phyloP scores from a whole-genome alignment of 352 stramenopile genomes.

The Phytophthora palmivora region DNA sequence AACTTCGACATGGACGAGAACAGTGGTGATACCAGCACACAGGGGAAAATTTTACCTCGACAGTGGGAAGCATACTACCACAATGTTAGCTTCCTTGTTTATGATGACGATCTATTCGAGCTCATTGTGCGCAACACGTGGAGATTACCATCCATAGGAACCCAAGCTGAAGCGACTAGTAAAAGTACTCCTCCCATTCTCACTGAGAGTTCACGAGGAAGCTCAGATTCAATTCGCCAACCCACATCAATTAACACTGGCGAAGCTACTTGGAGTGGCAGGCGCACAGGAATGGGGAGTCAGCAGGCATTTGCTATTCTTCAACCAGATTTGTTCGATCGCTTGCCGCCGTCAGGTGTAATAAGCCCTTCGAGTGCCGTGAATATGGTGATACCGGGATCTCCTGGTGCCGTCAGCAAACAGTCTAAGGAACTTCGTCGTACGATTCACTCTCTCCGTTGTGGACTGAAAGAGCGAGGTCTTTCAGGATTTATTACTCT shows the following conservation, averaged over 20 bases:
- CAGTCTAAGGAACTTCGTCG: slow-evolving; percentile 73
- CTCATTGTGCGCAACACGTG: slow-evolving; percentile 91
- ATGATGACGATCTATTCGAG: slow-evolving; percentile 92
- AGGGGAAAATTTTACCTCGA: slow-evolving; percentile 46
- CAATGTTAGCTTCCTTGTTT: slow-evolving; percentile 88
- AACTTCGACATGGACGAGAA: slow-evolving; percentile 71
- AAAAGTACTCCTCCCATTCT: slow-evolving; percentile 5
- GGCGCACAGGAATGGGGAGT: slow-evolving; percentile 50
- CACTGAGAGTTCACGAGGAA: slow-evolving; percentile 18
- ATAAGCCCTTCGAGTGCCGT: slow-evolving; percentile 12
- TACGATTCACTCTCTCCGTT: slow-evolving; percentile 59
- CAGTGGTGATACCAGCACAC: background rate
- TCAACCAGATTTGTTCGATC: slow-evolving; percentile 63
- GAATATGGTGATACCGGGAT: slow-evolving; percentile 14
- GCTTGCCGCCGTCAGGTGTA: slow-evolving; percentile 23
- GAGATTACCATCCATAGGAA: slow-evolving; percentile 40
- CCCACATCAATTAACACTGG: slow-evolving; percentile 18
- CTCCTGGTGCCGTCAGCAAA: slow-evolving; percentile 26
- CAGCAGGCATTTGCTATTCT: slow-evolving; percentile 67
- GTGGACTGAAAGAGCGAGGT: slow-evolving; percentile 68
- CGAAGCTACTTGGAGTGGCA: slow-evolving; percentile 18
- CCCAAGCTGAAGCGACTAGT: slow-evolving; percentile 4
- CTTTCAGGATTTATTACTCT: slow-evolving; percentile 78
- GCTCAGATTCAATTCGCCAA: slow-evolving; percentile 15
- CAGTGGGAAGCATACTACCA: slow-evolving; percentile 90